A percentile compares a stretch with the other conserved stretches of the same genome.
Evolutionary conservation across 2,329 filamentous ascomycete species (phyloP).

Genomic region (Claviceps monticola): DNA sequence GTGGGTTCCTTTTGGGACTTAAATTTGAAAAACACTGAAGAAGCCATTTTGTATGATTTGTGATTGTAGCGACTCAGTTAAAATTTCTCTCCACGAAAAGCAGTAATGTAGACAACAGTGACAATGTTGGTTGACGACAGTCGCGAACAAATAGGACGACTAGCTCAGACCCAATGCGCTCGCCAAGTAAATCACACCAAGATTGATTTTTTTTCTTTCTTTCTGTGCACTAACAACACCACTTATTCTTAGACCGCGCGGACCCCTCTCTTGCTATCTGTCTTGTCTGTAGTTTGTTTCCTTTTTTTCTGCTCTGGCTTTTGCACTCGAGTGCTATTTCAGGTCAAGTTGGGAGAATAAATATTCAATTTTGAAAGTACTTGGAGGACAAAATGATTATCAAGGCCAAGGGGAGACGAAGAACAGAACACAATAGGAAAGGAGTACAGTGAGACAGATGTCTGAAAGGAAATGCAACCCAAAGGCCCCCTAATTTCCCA

Average conservation of each 20-base stretch:
- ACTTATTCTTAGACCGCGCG: constrained; percentile 2
- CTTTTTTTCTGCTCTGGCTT: constrained; percentile 15
- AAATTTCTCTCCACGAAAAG: constrained; percentile 14
- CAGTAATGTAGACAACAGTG: constrained; percentile 8
- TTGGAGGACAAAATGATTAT: constrained; percentile 22
- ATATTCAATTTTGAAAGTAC: constrained; percentile 42
- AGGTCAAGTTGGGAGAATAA: constrained; percentile 22
- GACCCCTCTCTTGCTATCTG: not conserved
- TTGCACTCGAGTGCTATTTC: constrained; percentile 24
- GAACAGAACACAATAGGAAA: constrained; percentile 17
- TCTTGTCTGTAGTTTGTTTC: constrained; percentile 11
- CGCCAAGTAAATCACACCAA: constrained; percentile 3
- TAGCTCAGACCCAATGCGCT: not conserved
- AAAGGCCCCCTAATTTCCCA: constrained; percentile 23
- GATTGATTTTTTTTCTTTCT: constrained; percentile 6
- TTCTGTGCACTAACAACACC: constrained; percentile 5
- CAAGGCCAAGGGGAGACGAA: constrained; percentile 16
- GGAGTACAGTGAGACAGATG: constrained; percentile 26
- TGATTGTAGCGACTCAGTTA: constrained; percentile 4
- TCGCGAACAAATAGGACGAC: constrained; percentile 2
- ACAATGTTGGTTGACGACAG: constrained; percentile 5
- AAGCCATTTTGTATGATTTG: constrained; percentile 55
- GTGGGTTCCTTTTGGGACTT: constrained; percentile 95
- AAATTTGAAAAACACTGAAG: constrained; percentile 99
- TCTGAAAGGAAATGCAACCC: constrained; percentile 19